Conservation (phyloP, 2,329 filamentous ascomycete genomes). For the Nectriaceae sp. region DNA sequence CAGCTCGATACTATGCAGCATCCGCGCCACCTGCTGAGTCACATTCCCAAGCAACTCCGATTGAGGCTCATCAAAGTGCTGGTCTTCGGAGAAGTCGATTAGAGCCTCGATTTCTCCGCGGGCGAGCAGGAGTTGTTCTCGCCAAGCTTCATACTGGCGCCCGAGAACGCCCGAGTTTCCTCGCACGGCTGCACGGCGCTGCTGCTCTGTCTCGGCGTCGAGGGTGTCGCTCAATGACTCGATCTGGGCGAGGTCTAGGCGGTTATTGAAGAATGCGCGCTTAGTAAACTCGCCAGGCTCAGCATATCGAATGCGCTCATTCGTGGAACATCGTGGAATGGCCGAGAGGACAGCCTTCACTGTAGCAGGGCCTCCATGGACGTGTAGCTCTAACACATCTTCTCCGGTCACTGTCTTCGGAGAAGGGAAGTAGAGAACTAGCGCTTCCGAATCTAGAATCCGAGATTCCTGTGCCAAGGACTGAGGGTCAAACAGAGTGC, state of each 20-base stretch:
- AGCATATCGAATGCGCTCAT: constrained; percentile 71
- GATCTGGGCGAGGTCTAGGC: constrained; percentile 84
- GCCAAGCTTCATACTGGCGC: constrained; percentile 80
- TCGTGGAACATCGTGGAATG: constrained; percentile 57
- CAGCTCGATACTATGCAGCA: constrained; percentile 64
- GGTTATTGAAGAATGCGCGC: constrained; percentile 84
- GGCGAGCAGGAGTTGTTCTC: constrained; percentile 73
- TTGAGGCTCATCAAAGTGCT: constrained; percentile 92
- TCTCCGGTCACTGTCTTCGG: constrained; percentile 89
- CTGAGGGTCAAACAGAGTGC: constrained; percentile 66
- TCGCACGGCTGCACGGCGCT: constrained; percentile 81
- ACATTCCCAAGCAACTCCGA: constrained; percentile 71
- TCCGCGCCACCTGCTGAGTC: constrained; percentile 58
- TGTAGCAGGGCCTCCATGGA: constrained; percentile 90
- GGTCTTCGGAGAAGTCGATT: constrained; percentile 96
- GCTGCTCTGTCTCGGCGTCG: constrained; percentile 82
- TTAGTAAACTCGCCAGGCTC: constrained; percentile 95
- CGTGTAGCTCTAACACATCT: constrained; percentile 87
- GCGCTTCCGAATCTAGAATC: constrained; percentile 75
- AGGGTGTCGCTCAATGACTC: constrained; percentile 66
- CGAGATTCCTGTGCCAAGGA: constrained; percentile 33
- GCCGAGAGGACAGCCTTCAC: constrained; percentile 83
- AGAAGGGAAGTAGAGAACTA: constrained; percentile 80
- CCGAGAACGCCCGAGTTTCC: constrained; percentile 72
- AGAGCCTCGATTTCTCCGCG: constrained; percentile 91